phyloP scores from a whole-genome alignment of 805 yeast genomes.

The Candida manassasensis region DNA sequence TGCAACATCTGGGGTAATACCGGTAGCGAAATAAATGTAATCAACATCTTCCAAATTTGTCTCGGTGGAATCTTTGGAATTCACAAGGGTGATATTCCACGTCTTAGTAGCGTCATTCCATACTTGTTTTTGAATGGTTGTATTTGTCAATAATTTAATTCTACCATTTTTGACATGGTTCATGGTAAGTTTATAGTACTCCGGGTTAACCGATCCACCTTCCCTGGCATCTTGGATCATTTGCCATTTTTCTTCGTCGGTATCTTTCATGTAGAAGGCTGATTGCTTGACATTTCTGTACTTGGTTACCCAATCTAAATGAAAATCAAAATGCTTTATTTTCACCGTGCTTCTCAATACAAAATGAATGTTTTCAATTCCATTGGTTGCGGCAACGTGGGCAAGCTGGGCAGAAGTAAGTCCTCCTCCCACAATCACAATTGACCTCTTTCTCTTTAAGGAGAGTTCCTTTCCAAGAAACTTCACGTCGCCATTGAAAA shows the following conservation, averaged over 20 bases:
- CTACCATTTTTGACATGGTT: slow-evolving; percentile 26
- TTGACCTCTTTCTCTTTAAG: slow-evolving; percentile 8
- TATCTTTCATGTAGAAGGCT: slow-evolving; percentile 38
- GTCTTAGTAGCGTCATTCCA: slow-evolving; percentile 21
- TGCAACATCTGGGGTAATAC: slow-evolving; percentile 27
- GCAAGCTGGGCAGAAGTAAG: slow-evolving; percentile 44
- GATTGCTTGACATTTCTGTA: slow-evolving; percentile 42
- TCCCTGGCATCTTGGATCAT: slow-evolving; percentile 40
- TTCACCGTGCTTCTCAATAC: slow-evolving; percentile 34
- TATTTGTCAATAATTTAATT: slow-evolving; percentile 23
- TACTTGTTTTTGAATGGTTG: slow-evolving; percentile 19
- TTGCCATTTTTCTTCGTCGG: slow-evolving; percentile 37
- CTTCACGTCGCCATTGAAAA: slow-evolving; percentile 20
- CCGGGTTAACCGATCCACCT: slow-evolving; percentile 46
- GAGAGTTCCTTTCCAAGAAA: slow-evolving; percentile 13
- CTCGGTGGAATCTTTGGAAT: slow-evolving; percentile 3
- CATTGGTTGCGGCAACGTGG: slow-evolving; percentile 28
- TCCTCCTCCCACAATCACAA: slow-evolving; percentile 44
- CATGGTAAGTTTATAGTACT: slow-evolving; percentile 30
- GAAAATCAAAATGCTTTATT: slow-evolving; percentile 45
- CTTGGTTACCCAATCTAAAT: slow-evolving; percentile 48
- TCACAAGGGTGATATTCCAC: slow-evolving; percentile 20
- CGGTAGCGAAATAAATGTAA: slow-evolving; percentile 41
- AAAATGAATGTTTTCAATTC: slow-evolving; percentile 28
- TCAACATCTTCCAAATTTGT: slow-evolving; percentile 16